Conservation (phyloP, 441 rosid species). For the Aquilaria agallochum region DNA sequence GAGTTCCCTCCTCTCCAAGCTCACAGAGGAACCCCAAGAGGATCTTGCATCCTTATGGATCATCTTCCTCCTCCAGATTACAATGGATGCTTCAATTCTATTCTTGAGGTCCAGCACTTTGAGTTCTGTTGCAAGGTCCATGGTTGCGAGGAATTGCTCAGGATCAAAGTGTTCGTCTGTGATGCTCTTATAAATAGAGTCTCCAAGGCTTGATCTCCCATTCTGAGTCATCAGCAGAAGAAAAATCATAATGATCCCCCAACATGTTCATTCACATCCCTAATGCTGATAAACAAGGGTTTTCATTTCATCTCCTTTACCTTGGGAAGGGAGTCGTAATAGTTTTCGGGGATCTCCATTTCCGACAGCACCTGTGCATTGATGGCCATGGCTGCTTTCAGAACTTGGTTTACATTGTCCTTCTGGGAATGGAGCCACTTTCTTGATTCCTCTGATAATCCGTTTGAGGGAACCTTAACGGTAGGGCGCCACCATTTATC, state of each 20-base stretch:
- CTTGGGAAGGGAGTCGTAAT: slow-evolving; percentile 61
- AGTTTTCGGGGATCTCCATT: slow-evolving; percentile 64
- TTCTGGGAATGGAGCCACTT: slow-evolving; percentile 41
- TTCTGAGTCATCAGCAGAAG: slow-evolving; percentile 25
- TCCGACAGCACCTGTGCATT: slow-evolving; percentile 46
- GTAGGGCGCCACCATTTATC: slow-evolving; percentile 67
- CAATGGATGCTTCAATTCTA: slow-evolving; percentile 55
- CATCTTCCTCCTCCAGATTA: slow-evolving; percentile 57
- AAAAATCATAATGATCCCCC: neutral
- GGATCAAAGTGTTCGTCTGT: slow-evolving; percentile 60
- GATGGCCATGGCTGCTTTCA: slow-evolving; percentile 59
- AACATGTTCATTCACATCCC: neutral
- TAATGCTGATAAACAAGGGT: neutral
- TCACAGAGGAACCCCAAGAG: slow-evolving; percentile 53
- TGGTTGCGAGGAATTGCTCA: slow-evolving; percentile 40
- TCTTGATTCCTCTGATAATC: slow-evolving; percentile 41
- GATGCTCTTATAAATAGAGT: slow-evolving; percentile 51
- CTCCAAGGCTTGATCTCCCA: slow-evolving; percentile 59
- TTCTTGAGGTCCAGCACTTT: slow-evolving; percentile 55
- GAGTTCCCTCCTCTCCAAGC: slow-evolving; percentile 50
- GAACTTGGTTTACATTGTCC: slow-evolving; percentile 48
- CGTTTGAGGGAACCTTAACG: slow-evolving; percentile 44
- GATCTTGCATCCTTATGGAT: slow-evolving; percentile 39
- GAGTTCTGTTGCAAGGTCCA: slow-evolving; percentile 55
- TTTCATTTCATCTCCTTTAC: slow-evolving; percentile 21